Conservation (phyloP, 2,329 filamentous ascomycete species). For the Chaetomium strumarium region DNA sequence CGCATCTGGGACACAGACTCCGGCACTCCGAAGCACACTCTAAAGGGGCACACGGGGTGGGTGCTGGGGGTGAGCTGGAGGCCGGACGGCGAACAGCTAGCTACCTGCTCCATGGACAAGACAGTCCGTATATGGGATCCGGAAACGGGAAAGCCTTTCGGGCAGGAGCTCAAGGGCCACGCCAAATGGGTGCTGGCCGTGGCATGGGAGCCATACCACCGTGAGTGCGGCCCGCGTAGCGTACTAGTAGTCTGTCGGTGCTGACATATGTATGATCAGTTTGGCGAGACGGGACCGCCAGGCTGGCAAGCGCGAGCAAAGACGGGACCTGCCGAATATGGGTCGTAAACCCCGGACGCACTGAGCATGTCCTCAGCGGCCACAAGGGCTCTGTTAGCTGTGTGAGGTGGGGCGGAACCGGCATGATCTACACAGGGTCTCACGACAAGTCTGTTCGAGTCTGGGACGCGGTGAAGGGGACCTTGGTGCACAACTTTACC, state of each 20-base stretch:
- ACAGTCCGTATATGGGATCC: conserved; percentile 87
- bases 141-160: conserved; percentile 67
- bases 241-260: background rate
- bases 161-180: conserved; percentile 73
- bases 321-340: conserved; percentile 85
- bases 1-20: conserved; percentile 94
- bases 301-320: conserved; percentile 82
- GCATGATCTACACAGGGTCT: conserved; percentile 74
- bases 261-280: conserved; percentile 28
- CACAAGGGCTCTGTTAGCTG: conserved; percentile 88
- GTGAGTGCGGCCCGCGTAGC: conserved; percentile 8
- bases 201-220: conserved; percentile 89
- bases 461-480: conserved; percentile 78
- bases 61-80: conserved; percentile 84
- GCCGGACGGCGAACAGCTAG: conserved; percentile 73
- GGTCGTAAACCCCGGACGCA: conserved; percentile 70
- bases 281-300: conserved; percentile 65
- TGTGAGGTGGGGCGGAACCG: conserved; percentile 90
- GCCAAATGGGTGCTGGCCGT: conserved; percentile 83
- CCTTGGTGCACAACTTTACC: conserved; percentile 66
- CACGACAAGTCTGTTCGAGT: conserved; percentile 91
- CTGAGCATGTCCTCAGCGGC: conserved; percentile 77
- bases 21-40: conserved; percentile 77
- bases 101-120: conserved; percentile 90
- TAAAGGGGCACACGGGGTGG: conserved; percentile 86